Base-by-base conservation (phyloP, 495 filamentous ascomycete species). In the Astrothelium macrocarpum region DNA sequence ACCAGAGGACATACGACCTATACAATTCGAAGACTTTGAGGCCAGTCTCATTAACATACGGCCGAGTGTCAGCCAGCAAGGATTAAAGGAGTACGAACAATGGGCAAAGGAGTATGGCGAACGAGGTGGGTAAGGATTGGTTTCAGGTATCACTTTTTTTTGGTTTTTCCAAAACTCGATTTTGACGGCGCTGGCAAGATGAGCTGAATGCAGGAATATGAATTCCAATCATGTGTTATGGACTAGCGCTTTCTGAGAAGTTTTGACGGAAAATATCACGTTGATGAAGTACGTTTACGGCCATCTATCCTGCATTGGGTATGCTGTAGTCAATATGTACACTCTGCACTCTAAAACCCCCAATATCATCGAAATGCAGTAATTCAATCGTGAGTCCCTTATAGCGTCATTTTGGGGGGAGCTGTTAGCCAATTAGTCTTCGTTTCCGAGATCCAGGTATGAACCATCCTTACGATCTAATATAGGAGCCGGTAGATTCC, bases 51-150 rank as follows among this genome's bases (percentile, higher is more conserved):
- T 79, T 39, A 94, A 86, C 28, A 97, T 99, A 65, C 78, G 91
- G 61, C 95, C 94, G 0, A 96, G 90, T 76, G 95, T 99, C 1
- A 91, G 89, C 72, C 83, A 84, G 65, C 81, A 90, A 59, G 90
- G 95, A 1, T 74, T 99, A 12, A 85, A 87, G 70, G 79, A 86
- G 71, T 97, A 92, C 73, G 94, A 97, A 74, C 88, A 95, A 58
- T 99, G 94, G 94, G 91, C 95, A 11, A 86, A 71, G 73, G 86
- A 92, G 71, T 98, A 91, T 79, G 94, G 94, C 34, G 94, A 98
- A 74, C 78, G 94, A 45, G 94, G 91, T 45, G 91, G 90, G 7
- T 92, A 70, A 78, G 64, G 16, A 56, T 16, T 12, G 20, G 12
- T 20, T 18, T 20, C 18, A 39, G 16, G n/a, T n/a, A n/a, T n/a